These are phyloP conservation scores for Raddia guianensis DNA, from an alignment of 176 grass and related monocot species.

Conservation along the genomic window DNA sequence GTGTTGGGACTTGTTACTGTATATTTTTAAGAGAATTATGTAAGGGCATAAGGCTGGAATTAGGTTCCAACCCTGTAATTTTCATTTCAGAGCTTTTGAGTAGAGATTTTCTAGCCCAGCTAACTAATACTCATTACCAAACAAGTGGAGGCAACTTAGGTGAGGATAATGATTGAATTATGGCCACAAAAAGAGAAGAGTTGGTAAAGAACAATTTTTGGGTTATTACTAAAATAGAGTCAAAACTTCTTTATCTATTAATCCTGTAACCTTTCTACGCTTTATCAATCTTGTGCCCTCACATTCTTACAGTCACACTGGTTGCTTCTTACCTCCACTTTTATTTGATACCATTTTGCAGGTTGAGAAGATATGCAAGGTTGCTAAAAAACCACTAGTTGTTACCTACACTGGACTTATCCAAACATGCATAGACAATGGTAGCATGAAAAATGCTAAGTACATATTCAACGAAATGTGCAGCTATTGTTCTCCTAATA, in stretches of 20 bases:
- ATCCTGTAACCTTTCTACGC: not conserved
- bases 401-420: slow-evolving; percentile 95
- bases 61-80: not conserved
- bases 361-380: slow-evolving; percentile 95
- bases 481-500: slow-evolving; percentile 83
- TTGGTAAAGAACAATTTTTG: slow-evolving; percentile 20
- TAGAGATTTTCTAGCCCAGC: not conserved
- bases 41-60: not conserved
- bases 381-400: slow-evolving; percentile 96
- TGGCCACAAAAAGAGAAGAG: not conserved
- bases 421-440: slow-evolving; percentile 77
- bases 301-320: not conserved
- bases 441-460: slow-evolving; percentile 79
- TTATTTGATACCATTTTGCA: slow-evolving; percentile 52
- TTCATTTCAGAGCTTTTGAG: slow-evolving; percentile 26
- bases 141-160: not conserved
- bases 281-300: slow-evolving; percentile 16
- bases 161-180: not conserved
- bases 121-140: not conserved
- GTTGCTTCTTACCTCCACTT: slow-evolving; percentile 15
- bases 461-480: slow-evolving; percentile 86
- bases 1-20: not conserved
- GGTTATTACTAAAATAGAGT: not conserved
- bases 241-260: slow-evolving; percentile 7
- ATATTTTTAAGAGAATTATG: not conserved